Evolutionary conservation across 768 basidiomycete species (phyloP).

Genomic region (Chlorophyllum brunneum): DNA sequence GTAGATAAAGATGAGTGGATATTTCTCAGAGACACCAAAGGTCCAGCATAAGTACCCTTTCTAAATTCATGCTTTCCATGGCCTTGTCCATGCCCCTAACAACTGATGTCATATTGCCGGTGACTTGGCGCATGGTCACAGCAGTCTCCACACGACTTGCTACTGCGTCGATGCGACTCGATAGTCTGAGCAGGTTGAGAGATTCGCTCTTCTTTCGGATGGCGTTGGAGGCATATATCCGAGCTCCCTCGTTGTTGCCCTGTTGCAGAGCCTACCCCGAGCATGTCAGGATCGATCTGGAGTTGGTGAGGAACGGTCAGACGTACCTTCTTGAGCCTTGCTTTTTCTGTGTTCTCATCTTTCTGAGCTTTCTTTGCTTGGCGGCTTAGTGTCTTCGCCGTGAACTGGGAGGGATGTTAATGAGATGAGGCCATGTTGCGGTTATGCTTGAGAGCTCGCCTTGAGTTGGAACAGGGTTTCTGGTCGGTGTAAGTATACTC

Average conservation of each 20-base stretch:
- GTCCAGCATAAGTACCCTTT: conserved; percentile 57
- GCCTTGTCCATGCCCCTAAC: conserved; percentile 99
- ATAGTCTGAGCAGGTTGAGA: conserved; percentile 85
- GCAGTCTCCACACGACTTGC: conserved; percentile 97
- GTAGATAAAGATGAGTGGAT: background rate
- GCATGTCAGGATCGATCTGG: conserved; percentile 4
- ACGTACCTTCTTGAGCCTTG: conserved; percentile 87
- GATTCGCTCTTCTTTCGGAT: conserved; percentile 97
- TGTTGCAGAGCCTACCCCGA: conserved; percentile 84
- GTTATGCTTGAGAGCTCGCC: conserved; percentile 36
- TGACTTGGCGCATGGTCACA: conserved; percentile 95
- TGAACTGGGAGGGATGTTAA: conserved; percentile 68
- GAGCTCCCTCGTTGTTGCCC: conserved; percentile 94
- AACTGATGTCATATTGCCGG: conserved; percentile 94
- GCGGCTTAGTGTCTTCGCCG: conserved; percentile 89
- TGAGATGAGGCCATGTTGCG: conserved; percentile 6
- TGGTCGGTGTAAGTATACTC: conserved; percentile 36
- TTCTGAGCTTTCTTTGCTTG: conserved; percentile 98
- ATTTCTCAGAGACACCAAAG: background rate
- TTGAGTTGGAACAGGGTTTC: conserved; percentile 99
- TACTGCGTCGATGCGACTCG: conserved; percentile 93
- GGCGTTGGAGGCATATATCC: conserved; percentile 97
- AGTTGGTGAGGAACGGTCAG: background rate
- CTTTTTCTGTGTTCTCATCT: conserved; percentile 86
- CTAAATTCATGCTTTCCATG: conserved; percentile 99